These are phyloP conservation scores for Pichia inconspicua DNA, from an alignment of 1,139 yeast genomes.

Conservation along the genomic window DNA sequence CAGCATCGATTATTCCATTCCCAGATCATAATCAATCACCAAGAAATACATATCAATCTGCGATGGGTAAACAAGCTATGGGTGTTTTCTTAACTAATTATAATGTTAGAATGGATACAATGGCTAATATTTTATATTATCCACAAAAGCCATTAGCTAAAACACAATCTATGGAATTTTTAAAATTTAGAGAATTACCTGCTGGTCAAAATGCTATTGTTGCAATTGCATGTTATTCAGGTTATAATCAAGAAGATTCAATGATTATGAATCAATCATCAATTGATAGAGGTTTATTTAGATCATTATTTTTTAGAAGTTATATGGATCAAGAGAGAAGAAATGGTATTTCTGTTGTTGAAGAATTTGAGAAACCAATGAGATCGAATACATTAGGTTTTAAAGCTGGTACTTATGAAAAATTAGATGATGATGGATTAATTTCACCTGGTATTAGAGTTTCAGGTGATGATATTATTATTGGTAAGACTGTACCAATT, in stretches of 20 bases:
- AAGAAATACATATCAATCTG: conserved; percentile 97
- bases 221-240: conserved; percentile 96
- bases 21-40: conserved; percentile 99
- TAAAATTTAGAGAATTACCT: conserved; percentile 95
- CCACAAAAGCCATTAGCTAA: conserved; percentile 99
- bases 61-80: conserved; percentile 99
- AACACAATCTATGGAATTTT: conserved; percentile 96
- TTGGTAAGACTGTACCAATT: conserved; percentile 97
- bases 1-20: conserved; percentile 98
- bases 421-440: conserved; percentile 95
- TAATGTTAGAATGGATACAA: conserved; percentile 96
- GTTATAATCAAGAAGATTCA: conserved; percentile 99
- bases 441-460: conserved; percentile 98
- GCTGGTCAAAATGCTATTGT: conserved; percentile 99
- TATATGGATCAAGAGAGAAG: conserved; percentile 98
- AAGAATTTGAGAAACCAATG: conserved; percentile 92
- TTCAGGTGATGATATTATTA: conserved; percentile 96
- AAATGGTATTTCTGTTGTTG: conserved; percentile 96
- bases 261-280: conserved; percentile 99
- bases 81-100: conserved; percentile 98
- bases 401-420: conserved; percentile 97
- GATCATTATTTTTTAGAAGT: conserved; percentile 92
- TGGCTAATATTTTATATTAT: conserved; percentile 94
- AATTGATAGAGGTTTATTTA: conserved; percentile 90
- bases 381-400: conserved; percentile 89